phyloP scores from a whole-genome alignment of 2,329 filamentous ascomycete genomes.

The Colletotrichum liriopes region DNA sequence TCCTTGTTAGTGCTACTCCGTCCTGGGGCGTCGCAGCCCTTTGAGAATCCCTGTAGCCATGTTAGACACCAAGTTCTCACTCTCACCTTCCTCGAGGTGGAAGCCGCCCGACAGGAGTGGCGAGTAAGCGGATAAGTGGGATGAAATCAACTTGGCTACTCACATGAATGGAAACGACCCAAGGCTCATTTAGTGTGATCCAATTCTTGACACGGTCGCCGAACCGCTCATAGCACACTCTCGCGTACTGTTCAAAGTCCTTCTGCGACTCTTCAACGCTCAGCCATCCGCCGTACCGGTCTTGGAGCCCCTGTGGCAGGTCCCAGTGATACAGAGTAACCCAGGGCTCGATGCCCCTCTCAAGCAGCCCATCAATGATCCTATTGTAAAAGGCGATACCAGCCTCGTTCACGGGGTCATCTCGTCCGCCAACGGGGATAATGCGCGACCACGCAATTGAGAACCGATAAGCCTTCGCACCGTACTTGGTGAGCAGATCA shows the following conservation, averaged over 20 bases:
- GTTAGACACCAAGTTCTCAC: too few species aligned
- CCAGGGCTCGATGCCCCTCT: slow-evolving; percentile 71
- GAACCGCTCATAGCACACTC: slow-evolving; percentile 71
- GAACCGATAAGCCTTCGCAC: slow-evolving; percentile 74
- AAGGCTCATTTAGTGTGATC: slow-evolving; percentile 59
- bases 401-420: slow-evolving; percentile 73
- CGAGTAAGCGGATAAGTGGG: too few species aligned
- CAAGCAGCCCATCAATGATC: slow-evolving; percentile 71
- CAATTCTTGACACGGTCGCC: slow-evolving; percentile 72
- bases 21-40: too few species aligned
- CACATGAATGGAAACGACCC: slow-evolving; percentile 51
- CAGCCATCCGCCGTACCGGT: slow-evolving; percentile 73
- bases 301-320: slow-evolving; percentile 70
- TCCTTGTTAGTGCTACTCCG: slow-evolving; percentile 46
- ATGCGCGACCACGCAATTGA: slow-evolving; percentile 76
- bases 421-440: slow-evolving; percentile 73
- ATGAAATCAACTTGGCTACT: slow-evolving; percentile 50
- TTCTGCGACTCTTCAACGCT: slow-evolving; percentile 74
- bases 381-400: slow-evolving; percentile 73
- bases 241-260: slow-evolving; percentile 71
- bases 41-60: too few species aligned
- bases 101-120: too few species aligned
- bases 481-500: slow-evolving; percentile 70
- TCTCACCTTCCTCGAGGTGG: too few species aligned
- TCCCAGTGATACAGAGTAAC: slow-evolving; percentile 78